Conservation (phyloP, 2,329 filamentous ascomycete genomes). For the Colletotrichum sp. region DNA sequence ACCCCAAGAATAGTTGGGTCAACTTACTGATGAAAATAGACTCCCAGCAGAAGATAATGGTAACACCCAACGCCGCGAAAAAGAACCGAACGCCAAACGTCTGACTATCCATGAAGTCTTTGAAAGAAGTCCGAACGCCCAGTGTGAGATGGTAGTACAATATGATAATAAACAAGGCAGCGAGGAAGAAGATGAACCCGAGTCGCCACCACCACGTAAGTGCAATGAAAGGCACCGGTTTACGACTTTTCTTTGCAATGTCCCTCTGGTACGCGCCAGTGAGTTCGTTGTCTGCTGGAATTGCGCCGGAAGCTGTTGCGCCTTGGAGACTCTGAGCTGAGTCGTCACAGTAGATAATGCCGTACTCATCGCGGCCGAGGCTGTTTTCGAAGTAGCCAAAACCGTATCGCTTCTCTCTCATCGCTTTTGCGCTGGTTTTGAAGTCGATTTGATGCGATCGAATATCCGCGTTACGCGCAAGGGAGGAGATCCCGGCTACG, state of each 20-base stretch:
- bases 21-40: conserved; percentile 41
- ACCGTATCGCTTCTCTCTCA: conserved; percentile 29
- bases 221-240: conserved; percentile 35
- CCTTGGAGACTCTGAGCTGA: conserved; percentile 22
- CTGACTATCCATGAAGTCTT: conserved; percentile 41
- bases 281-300: not conserved
- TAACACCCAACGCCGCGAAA: conserved; percentile 44
- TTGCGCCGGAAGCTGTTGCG: not conserved
- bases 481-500: conserved; percentile 37
- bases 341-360: conserved; percentile 33
- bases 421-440: conserved; percentile 20
- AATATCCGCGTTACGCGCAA: conserved; percentile 34
- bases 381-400: conserved; percentile 31
- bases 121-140: conserved; percentile 26
- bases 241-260: not conserved
- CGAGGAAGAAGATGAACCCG: conserved; percentile 33
- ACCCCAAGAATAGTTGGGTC: not conserved
- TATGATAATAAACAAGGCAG: conserved; percentile 38
- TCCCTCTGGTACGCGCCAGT: not conserved
- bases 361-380: conserved; percentile 31
- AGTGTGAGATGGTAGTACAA: conserved; percentile 42
- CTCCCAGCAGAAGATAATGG: conserved; percentile 45
- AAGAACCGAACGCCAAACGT: conserved; percentile 48
- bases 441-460: conserved; percentile 26
- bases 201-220: conserved; percentile 39